phyloP scores from a whole-genome alignment of 2,329 filamentous ascomycete genomes.

The Penicillium capsulatum region DNA sequence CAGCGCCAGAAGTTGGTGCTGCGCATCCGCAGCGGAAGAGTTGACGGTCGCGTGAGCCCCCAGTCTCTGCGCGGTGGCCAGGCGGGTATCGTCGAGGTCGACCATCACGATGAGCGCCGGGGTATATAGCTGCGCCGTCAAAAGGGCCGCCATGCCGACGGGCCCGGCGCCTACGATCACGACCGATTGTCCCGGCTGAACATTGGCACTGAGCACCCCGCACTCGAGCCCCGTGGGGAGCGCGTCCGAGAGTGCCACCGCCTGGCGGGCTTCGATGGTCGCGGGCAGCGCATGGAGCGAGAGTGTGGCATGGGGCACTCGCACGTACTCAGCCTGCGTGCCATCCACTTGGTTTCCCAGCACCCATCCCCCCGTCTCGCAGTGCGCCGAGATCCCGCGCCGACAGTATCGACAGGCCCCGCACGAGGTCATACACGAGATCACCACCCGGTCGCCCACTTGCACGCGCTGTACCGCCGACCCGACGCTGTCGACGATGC shows the following conservation, averaged over 20 bases:
- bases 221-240: slow-evolving; percentile 56
- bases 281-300: slow-evolving; percentile 47
- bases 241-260: slow-evolving; percentile 54
- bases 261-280: slow-evolving; percentile 40
- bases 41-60: slow-evolving; percentile 49
- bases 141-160: slow-evolving; percentile 53
- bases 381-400: slow-evolving; percentile 51
- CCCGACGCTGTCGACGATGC: slow-evolving; percentile 46
- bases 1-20: slow-evolving; percentile 40
- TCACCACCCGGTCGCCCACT: slow-evolving; percentile 51
- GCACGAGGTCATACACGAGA: slow-evolving; percentile 51
- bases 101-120: slow-evolving; percentile 51
- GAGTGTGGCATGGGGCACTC: slow-evolving; percentile 50
- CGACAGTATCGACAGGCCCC: slow-evolving; percentile 51
- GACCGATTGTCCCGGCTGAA: slow-evolving; percentile 51
- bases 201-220: slow-evolving; percentile 50
- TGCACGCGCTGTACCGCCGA: slow-evolving; percentile 46
- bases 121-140: slow-evolving; percentile 54
- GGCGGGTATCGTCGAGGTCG: slow-evolving; percentile 48
- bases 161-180: slow-evolving; percentile 55
- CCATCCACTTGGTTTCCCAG: slow-evolving; percentile 53
- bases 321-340: slow-evolving; percentile 56
- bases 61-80: slow-evolving; percentile 47
- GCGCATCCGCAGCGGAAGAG: slow-evolving; percentile 34
- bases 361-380: slow-evolving; percentile 53